Conservation (phyloP, 2,329 filamentous ascomycete genomes). For the Fusarium vanettenii region DNA sequence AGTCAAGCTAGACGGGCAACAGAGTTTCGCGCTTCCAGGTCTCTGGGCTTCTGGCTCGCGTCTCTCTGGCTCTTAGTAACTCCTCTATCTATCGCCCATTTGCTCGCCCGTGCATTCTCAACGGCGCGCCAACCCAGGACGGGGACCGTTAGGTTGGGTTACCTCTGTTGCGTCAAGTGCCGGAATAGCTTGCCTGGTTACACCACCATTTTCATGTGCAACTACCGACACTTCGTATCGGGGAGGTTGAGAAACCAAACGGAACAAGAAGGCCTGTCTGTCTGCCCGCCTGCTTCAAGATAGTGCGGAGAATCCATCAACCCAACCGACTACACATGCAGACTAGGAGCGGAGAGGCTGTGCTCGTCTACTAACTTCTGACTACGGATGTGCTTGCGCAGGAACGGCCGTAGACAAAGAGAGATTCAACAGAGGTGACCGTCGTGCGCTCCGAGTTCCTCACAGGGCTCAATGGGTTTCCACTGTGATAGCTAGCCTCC, state of each 20-base stretch:
- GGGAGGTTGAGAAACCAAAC: conserved; percentile 36
- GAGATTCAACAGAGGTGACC: conserved; percentile 4
- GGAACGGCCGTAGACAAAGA: conserved; percentile 28
- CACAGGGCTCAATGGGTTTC: conserved; percentile 8
- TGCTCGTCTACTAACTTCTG: conserved; percentile 32
- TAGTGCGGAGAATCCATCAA: conserved; percentile 26
- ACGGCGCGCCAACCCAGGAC: conserved; percentile 33
- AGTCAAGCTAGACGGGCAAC: conserved; percentile 20
- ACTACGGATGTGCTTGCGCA: conserved; percentile 37
- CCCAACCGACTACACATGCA: conserved; percentile 19
- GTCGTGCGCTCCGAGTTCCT: conserved; percentile 1
- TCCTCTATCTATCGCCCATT: not conserved
- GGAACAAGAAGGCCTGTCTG: conserved; percentile 3
- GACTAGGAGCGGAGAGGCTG: conserved; percentile 31
- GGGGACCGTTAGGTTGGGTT: conserved; percentile 32
- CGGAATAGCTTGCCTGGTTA: conserved; percentile 26
- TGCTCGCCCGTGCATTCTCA: conserved; percentile 12
- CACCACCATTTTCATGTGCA: conserved; percentile 31
- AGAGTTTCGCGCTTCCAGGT: conserved; percentile 38
- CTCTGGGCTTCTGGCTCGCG: conserved; percentile 8
- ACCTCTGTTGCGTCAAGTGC: conserved; percentile 31
- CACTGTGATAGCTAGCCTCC: conserved; percentile 10
- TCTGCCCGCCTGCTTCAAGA: not conserved
- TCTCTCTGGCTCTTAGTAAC: not conserved
- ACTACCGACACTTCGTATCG: conserved; percentile 41